phyloP scores from a whole-genome alignment of 2,329 filamentous ascomycete genomes.

The Xylariaceae sp. region DNA sequence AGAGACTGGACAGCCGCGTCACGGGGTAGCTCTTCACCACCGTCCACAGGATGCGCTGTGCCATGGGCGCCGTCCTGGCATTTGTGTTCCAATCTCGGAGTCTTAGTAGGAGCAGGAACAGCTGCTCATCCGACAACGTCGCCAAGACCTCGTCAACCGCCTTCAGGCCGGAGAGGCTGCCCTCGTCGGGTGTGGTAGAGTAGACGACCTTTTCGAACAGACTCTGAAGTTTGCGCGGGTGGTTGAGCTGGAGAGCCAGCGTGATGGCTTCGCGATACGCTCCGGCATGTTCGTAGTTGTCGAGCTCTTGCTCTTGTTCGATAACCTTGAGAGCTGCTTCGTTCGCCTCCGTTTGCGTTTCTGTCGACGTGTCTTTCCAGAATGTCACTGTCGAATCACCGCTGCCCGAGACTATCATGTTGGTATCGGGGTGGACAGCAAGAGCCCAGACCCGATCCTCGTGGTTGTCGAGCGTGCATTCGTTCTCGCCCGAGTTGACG shows the following conservation, averaged over 20 bases:
- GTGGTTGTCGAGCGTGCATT: slow-evolving; percentile 92
- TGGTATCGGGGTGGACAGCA: slow-evolving; percentile 60
- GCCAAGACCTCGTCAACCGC: slow-evolving; percentile 79
- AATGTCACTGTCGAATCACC: slow-evolving; percentile 92
- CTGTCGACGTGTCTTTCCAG: slow-evolving; percentile 85
- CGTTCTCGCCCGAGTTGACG: slow-evolving; percentile 73
- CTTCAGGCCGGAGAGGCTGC: slow-evolving; percentile 57
- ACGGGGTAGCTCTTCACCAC: slow-evolving; percentile 78
- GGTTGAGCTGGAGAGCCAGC: slow-evolving; percentile 86
- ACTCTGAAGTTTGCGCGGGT: slow-evolving; percentile 77
- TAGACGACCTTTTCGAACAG: slow-evolving; percentile 79
- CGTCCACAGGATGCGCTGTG: slow-evolving; percentile 77
- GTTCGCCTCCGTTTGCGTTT: slow-evolving; percentile 70
- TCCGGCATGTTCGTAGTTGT: slow-evolving; percentile 84
- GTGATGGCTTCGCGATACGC: slow-evolving; percentile 92
- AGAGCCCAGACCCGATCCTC: slow-evolving; percentile 93
- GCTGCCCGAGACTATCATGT: slow-evolving; percentile 81
- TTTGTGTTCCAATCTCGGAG: slow-evolving; percentile 98
- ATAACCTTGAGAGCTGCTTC: slow-evolving; percentile 72
- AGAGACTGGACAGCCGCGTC: slow-evolving; percentile 66
- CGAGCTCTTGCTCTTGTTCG: slow-evolving; percentile 88
- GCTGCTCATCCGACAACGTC: slow-evolving; percentile 75
- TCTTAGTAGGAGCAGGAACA: slow-evolving; percentile 75
- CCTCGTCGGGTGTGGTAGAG: slow-evolving; percentile 52
- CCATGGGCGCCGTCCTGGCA: slow-evolving; percentile 74